These are phyloP conservation scores for Coniella lustricola DNA, from an alignment of 2,329 filamentous ascomycete genomes.

Conservation along the genomic window DNA sequence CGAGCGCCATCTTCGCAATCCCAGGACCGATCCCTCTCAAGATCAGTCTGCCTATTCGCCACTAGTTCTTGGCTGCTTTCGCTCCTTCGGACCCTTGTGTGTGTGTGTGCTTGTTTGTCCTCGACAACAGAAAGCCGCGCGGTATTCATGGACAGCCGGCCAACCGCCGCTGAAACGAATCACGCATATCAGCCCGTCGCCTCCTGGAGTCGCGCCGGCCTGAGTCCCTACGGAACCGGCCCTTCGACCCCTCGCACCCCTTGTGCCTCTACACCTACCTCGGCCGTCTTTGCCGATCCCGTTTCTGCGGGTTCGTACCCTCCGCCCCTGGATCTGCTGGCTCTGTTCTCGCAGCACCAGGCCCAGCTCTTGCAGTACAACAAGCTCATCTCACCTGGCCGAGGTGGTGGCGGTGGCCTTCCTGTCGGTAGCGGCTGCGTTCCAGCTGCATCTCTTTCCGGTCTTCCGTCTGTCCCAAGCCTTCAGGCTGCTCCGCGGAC, in stretches of 20 bases:
- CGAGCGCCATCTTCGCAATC: neutral
- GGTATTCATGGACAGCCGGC: conserved; percentile 45
- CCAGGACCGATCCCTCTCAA: neutral
- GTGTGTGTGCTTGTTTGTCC: conserved; percentile 3
- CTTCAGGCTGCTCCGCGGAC: conserved; percentile 48
- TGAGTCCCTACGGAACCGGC: conserved; percentile 14
- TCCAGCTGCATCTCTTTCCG: conserved; percentile 48
- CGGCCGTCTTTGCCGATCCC: conserved; percentile 25
- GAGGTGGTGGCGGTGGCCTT: conserved; percentile 43
- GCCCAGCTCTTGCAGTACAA: conserved; percentile 60
- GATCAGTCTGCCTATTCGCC: neutral
- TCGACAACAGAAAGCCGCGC: conserved; percentile 14
- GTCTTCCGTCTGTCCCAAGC: conserved; percentile 48
- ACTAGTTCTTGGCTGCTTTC: neutral
- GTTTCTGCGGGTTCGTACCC: conserved; percentile 19
- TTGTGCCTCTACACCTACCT: conserved; percentile 25
- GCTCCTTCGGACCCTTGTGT: neutral
- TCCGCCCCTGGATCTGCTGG: conserved; percentile 43
- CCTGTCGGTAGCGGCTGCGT: conserved; percentile 38
- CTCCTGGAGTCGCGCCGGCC: conserved; percentile 31
- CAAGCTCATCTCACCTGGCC: conserved; percentile 52
- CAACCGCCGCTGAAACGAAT: conserved; percentile 41
- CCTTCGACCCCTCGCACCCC: conserved; percentile 26
- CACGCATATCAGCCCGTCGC: conserved; percentile 37
- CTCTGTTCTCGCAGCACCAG: conserved; percentile 54